Percentiles rank a stretch among this genome's conserved stretches.
These are phyloP conservation scores for Eutrema salsugineum DNA, from an alignment of 441 rosid species.

Conservation along the genomic window DNA sequence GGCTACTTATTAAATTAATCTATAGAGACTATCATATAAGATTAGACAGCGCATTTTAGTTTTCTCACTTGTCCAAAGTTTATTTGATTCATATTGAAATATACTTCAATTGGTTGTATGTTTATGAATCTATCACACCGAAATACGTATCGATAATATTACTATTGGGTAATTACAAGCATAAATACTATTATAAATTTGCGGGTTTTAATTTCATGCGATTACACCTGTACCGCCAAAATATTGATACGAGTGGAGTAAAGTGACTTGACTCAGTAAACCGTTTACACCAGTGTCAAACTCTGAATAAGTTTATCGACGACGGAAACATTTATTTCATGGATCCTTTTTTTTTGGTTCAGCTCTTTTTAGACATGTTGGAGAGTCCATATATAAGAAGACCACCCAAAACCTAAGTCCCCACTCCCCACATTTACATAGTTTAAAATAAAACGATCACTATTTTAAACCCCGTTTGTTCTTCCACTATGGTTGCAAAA, in stretches of 20 bases:
- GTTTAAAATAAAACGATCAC: neutral
- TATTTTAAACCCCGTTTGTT: slow-evolving; percentile 4
- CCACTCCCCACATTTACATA: neutral
- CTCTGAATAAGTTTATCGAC: neutral
- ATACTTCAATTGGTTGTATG: too few relatives aligned
- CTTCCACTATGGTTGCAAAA: slow-evolving; percentile 11
- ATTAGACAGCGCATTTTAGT: neutral
- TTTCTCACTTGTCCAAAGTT: neutral
- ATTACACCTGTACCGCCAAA: too few relatives aligned
- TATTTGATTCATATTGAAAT: neutral
- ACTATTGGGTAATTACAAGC: too few relatives aligned
- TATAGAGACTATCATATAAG: neutral
- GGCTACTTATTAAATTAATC: neutral
- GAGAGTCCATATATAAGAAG: neutral
- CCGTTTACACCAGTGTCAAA: neutral
- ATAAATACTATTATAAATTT: neutral
- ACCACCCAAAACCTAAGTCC: neutral
- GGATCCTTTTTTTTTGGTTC: neutral
- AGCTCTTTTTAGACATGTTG: neutral
- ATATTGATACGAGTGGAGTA: too few relatives aligned
- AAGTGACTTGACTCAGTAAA: too few relatives aligned
- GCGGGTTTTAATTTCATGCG: neutral
- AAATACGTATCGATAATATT: too few relatives aligned
- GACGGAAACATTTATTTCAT: neutral
- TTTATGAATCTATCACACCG: too few relatives aligned